Evolutionary conservation across 2,329 filamentous ascomycete genomes (phyloP), one percentile per base, ranked within the genome.

Genomic region (Arachnomyces sp.): DNA sequence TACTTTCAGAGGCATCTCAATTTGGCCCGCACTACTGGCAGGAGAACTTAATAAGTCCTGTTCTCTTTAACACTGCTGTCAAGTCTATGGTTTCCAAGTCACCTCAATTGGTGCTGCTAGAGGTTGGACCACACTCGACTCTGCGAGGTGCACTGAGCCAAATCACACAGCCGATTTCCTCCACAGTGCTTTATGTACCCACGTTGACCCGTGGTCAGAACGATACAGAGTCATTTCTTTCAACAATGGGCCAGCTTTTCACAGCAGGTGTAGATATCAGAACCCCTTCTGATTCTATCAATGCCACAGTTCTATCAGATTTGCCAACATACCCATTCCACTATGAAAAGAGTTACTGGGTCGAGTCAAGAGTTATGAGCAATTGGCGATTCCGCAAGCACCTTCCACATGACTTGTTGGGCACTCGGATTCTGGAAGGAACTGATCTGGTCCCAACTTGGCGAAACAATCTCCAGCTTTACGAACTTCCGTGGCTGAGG

Each of bases 281-380:
- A n/a, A n/a, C n/a, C n/a, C n/a, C n/a, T n/a, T n/a, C n/a, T n/a
- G 28, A 38, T 16, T 21, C 25, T 28, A n/a, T 13, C 16, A 44
- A 17, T 4, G 29, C 30, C 14, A 36, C 33, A 17, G 38, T 42
- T 14, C 33, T 49, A 8, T 42, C 38, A 4, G 52, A 45, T 31
- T 42, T 67, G 0, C 69, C 71, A 0, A 35, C 51, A 0, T 75
- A 74, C 40, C 56, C 63, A 1, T 74, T 69, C 65, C 67, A 73
- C 34, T 68, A 73, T 44, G 59, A 60, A 1, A 54, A 62, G 28
- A 32, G 45, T 2, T 55, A 65, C 41, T 70, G 65, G 50, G 54
- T 57, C 5, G 69, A 73, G 42, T 67, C 69, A 5, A 54, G 67
- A 1, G 40, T 67, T 3, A 55, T 54, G 6, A 46, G 53, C 3